Conservation (phyloP, 306 rosid species). For the Oxytropis ochrocephala region DNA sequence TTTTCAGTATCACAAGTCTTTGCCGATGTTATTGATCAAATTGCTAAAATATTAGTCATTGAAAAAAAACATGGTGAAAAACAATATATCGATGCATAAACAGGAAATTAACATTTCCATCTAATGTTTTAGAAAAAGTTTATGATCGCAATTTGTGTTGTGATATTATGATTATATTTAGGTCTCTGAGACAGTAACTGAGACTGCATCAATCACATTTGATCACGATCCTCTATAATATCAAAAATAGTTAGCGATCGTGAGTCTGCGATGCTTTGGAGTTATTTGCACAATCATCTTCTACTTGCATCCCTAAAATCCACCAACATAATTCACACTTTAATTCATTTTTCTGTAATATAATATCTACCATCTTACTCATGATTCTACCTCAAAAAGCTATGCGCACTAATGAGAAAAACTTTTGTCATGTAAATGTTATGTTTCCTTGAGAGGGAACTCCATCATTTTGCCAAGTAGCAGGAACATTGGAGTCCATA, state of each 20-base stretch:
- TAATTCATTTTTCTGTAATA: not conserved
- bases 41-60: not conserved
- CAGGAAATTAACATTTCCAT: not conserved
- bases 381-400: slow-evolving; percentile 10
- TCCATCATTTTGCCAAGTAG: slow-evolving; percentile 36
- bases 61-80: not conserved
- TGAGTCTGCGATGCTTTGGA: too few species aligned
- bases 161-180: too few species aligned
- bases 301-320: too few species aligned
- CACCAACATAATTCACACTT: too few species aligned
- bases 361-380: slow-evolving; percentile 1
- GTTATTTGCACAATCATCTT: too few species aligned
- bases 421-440: slow-evolving; percentile 16
- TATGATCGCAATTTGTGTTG: too few species aligned
- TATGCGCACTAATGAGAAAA: slow-evolving; percentile 19
- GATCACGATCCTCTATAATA: too few species aligned
- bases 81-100: not conserved
- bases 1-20: too few species aligned
- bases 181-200: too few species aligned
- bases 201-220: too few species aligned
- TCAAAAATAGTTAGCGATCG: too few species aligned
- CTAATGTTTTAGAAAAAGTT: too few species aligned
- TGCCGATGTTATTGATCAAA: not conserved
- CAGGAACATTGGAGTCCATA: slow-evolving; percentile 22
- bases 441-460: slow-evolving; percentile 34